These are phyloP conservation scores for Rhododendron kiyosumense DNA, from an alignment of 148 eudicot genomes.

Conservation along the genomic window DNA sequence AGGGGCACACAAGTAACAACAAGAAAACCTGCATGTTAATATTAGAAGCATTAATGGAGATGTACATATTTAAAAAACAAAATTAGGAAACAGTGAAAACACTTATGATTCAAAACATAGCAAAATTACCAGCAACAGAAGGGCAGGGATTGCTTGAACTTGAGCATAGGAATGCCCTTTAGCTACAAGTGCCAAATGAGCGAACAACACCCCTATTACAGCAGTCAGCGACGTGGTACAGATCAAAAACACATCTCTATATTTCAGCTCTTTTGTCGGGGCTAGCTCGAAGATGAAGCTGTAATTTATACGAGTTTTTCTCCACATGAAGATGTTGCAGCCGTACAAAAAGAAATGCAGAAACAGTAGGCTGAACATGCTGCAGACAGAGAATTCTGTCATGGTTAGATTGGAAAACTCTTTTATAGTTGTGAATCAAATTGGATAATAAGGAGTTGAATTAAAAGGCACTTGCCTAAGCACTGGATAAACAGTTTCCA, in stretches of 20 bases:
- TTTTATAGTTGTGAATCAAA: conserved; percentile 27
- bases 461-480: conserved; percentile 53
- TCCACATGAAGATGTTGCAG: conserved; percentile 96
- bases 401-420: not conserved
- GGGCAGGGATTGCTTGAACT: conserved; percentile 71
- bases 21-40: conserved; percentile 47
- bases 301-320: conserved; percentile 75
- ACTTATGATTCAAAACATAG: not conserved
- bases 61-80: not conserved
- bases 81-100: not conserved
- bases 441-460: conserved; percentile 14
- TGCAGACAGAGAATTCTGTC: conserved; percentile 29
- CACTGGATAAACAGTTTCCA: conserved; percentile 96
- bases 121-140: conserved; percentile 69
- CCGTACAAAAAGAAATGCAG: conserved; percentile 85
- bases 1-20: conserved; percentile 64
- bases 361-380: conserved; percentile 88
- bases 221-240: conserved; percentile 75
- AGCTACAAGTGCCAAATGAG: conserved; percentile 58
- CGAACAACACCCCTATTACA: conserved; percentile 72
- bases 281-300: conserved; percentile 86
- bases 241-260: conserved; percentile 87
- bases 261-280: conserved; percentile 72
- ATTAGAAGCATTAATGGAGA: not conserved
- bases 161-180: conserved; percentile 62